Conservation (phyloP, 1,284 basidiomycete genomes). For the Tausonia pullulans region DNA sequence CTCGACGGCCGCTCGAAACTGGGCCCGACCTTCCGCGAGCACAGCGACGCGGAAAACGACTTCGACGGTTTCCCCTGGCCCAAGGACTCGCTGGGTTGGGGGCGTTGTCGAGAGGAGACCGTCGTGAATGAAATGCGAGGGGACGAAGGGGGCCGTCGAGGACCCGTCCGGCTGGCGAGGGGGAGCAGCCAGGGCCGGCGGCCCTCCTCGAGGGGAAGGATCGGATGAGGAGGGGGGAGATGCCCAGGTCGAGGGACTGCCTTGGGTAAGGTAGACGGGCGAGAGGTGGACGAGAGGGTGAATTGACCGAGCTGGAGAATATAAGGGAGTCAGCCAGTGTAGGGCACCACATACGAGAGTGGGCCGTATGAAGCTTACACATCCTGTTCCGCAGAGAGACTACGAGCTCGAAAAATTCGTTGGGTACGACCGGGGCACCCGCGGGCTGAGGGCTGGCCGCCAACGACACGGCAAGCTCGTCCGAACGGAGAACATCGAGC, state of each 20-base stretch:
- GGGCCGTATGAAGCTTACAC: slow-evolving; percentile 23
- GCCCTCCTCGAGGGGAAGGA: slow-evolving; percentile 44
- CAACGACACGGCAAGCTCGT: slow-evolving; percentile 47
- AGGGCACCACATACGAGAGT: no score
- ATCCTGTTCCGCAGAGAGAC: slow-evolving; percentile 47
- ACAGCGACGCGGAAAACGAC: slow-evolving; percentile 58
- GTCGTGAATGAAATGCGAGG: slow-evolving; percentile 49
- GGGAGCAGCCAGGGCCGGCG: not conserved
- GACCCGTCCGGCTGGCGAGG: slow-evolving; percentile 39
- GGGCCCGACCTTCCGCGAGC: slow-evolving; percentile 59
- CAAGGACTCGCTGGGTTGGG: slow-evolving; percentile 42
- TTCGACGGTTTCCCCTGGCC: slow-evolving; percentile 43
- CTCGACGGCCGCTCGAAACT: slow-evolving; percentile 44
- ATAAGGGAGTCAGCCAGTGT: not conserved
- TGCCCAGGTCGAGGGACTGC: slow-evolving; percentile 11
- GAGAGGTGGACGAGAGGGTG: slow-evolving; percentile 16
- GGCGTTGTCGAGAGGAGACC: slow-evolving; percentile 51
- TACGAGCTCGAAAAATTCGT: slow-evolving; percentile 44
- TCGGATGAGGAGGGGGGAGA: slow-evolving; percentile 38
- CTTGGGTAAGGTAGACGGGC: slow-evolving; percentile 11
- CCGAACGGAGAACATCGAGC: slow-evolving; percentile 56
- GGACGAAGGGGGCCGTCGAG: slow-evolving; percentile 35
- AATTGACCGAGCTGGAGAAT: slow-evolving; percentile 14
- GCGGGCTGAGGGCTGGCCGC: slow-evolving; percentile 27
- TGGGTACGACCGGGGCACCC: slow-evolving; percentile 30